Conservation (phyloP, 345 rosid species). For the Camelina hispida region DNA sequence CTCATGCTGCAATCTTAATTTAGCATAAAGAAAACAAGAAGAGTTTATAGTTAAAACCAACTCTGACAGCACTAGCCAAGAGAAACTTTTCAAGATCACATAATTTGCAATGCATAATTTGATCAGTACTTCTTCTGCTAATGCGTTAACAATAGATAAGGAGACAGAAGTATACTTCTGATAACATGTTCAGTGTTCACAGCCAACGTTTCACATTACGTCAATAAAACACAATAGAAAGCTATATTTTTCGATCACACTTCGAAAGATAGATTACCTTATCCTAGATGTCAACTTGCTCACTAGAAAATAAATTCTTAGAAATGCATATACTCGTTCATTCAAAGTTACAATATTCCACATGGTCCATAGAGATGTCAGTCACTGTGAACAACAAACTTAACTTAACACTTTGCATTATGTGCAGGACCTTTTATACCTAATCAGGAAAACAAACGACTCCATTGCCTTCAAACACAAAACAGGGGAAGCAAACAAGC, state of each 20-base stretch:
- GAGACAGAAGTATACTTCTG: conserved; percentile 5
- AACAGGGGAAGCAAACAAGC: conserved; percentile 1
- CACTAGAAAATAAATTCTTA: neutral
- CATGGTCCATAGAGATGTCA: neutral
- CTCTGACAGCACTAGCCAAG: conserved; percentile 8
- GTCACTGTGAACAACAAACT: conserved; percentile 5
- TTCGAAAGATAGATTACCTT: neutral
- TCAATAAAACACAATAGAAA: neutral
- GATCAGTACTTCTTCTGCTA: neutral
- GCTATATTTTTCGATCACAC: neutral
- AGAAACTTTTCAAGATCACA: conserved; percentile 1
- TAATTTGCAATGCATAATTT: neutral
- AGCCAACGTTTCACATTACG: neutral
- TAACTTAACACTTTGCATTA: neutral
- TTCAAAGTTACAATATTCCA: neutral
- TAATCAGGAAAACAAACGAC: conserved; percentile 9
- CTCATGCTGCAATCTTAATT: conserved; percentile 63
- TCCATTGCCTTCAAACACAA: conserved; percentile 7
- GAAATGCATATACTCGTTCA: neutral
- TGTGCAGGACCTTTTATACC: neutral
- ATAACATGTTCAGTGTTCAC: neutral
- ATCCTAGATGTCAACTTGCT: neutral
- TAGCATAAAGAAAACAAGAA: neutral
- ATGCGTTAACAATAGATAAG: conserved; percentile 5
- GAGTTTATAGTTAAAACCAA: conserved; percentile 11